Conservation (phyloP, 2,329 filamentous ascomycete genomes). For the Aspergillus sp. region DNA sequence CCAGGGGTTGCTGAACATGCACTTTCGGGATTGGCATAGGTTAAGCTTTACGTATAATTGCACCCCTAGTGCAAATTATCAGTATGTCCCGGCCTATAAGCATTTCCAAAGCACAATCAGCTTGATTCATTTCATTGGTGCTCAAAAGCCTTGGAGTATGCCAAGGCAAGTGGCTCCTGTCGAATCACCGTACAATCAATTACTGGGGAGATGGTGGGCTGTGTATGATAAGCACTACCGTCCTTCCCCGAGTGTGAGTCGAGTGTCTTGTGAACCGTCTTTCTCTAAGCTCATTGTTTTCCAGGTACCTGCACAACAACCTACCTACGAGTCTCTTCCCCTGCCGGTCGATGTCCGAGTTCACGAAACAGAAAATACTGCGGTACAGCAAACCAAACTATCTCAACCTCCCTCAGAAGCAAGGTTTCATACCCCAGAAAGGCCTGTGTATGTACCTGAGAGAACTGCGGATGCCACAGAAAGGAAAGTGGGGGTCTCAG, state of each 20-base stretch:
- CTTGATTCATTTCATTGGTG: slow-evolving; percentile 90
- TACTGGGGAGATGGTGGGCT: slow-evolving; percentile 87
- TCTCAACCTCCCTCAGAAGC: not conserved
- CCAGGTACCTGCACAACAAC: not conserved
- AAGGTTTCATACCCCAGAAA: not conserved
- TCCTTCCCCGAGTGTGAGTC: slow-evolving; percentile 18
- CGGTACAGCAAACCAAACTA: not conserved
- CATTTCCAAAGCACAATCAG: slow-evolving; percentile 89
- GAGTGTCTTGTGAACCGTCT: not conserved
- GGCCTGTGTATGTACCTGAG: no score
- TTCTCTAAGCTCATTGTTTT: not conserved
- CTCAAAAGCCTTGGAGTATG: slow-evolving; percentile 80
- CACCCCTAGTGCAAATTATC: slow-evolving; percentile 93
- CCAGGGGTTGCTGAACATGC: slow-evolving; percentile 91
- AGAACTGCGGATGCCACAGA: no score
- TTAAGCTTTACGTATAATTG: slow-evolving; percentile 96
- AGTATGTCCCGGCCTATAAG: slow-evolving; percentile 90
- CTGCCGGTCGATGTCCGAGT: not conserved
- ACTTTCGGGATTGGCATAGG: slow-evolving; percentile 82
- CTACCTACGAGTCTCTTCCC: not conserved
- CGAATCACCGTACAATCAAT: slow-evolving; percentile 65
- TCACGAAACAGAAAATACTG: not conserved
- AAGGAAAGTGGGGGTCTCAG: no score
- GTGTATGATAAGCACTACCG: slow-evolving; percentile 86
- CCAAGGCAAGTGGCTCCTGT: slow-evolving; percentile 36